Conservation (phyloP, 495 filamentous ascomycete genomes). For the Neohortaea acidophila region DNA sequence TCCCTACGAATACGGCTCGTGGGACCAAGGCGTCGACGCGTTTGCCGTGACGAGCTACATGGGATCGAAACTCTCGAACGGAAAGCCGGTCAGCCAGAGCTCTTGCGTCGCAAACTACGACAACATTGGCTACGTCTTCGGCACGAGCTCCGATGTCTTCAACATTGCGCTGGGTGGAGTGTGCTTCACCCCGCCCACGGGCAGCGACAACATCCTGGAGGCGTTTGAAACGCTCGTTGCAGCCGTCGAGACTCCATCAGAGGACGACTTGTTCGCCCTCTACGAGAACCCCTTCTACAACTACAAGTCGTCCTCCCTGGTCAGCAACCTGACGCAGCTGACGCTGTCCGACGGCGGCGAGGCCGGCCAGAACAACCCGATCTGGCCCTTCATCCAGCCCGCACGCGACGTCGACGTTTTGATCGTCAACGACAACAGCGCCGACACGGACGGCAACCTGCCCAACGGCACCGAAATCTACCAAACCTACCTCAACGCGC, state of each 20-base stretch:
- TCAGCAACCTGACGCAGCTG: constrained; percentile 22
- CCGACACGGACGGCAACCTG: constrained; percentile 28
- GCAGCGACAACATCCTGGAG: constrained; percentile 12
- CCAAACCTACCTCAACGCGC: constrained; percentile 27
- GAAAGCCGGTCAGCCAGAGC: constrained; percentile 17
- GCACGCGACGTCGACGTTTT: constrained; percentile 28
- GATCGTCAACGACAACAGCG: constrained; percentile 34
- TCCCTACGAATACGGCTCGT: constrained; percentile 36
- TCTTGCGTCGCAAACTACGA: constrained; percentile 34
- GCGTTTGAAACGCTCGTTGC: constrained; percentile 10
- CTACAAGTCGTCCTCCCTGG: constrained; percentile 22
- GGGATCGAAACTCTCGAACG: constrained; percentile 28
- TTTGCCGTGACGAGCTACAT: constrained; percentile 33
- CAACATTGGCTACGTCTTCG: constrained; percentile 37
- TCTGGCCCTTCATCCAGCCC: constrained; percentile 33
- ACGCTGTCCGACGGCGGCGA: constrained; percentile 32
- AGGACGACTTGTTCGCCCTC: constrained; percentile 23
- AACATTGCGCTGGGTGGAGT: constrained; percentile 15
- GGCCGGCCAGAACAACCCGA: constrained; percentile 32
- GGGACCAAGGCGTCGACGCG: constrained; percentile 28
- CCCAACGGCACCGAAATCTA: constrained; percentile 32
- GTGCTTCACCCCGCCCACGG: constrained; percentile 4
- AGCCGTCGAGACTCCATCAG: constrained; percentile 11
- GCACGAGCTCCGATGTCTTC: constrained; percentile 31
- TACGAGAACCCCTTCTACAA: constrained; percentile 34